Base-by-base conservation (phyloP, 495 filamentous ascomycete genomes). In the Talaromyces trachyspermus region DNA sequence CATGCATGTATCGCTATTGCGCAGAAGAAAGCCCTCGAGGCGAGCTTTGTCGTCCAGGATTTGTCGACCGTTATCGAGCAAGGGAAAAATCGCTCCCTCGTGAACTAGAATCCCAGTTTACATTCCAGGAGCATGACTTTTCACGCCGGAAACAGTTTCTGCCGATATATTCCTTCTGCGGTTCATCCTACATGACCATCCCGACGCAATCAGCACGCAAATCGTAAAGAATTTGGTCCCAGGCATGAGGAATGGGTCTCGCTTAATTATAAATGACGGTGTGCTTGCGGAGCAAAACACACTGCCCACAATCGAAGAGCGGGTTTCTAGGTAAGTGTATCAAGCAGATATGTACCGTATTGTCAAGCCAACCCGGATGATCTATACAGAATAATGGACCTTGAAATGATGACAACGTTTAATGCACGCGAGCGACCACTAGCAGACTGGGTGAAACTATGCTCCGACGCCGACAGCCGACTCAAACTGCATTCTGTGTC, bases 141-240 rank as follows among this genome's bases (percentile, higher is more conserved):
- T 77, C 52, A 54, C 62, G 19, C 49, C 54, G 3, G 72, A 79
- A 53, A 58, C 62, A 4, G 54, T 70, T 11, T 54, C 57, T 15
- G 76, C 76, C 7, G 71, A 73, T 36, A 60, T 71, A 9, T 79
- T 78, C 46, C 63, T 76, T 25, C 48, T 75, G 41, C 67, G 75
- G 24, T 50, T 60, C 22, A 63, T 76, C 25, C 49, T 79, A 17
- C 75, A 78, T 51, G 68, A 77, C 46, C 62, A 63, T 53, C 55
- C 63, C 4, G 71, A 77, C 22, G 45, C 52, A 6, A 53, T 68
- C 23, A 61, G 55, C 3, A 38, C 63, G 0, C 55, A 52, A 30
- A 68, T 74, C 37, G 19, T 40, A 1, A 17, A 40, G 37, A 40
- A 40, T 40, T 17, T 40, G 17, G 37, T 40, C 17, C 14, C 37